Conservation (phyloP, 257 asterid genomes). For the Solanum chmielewskii region DNA sequence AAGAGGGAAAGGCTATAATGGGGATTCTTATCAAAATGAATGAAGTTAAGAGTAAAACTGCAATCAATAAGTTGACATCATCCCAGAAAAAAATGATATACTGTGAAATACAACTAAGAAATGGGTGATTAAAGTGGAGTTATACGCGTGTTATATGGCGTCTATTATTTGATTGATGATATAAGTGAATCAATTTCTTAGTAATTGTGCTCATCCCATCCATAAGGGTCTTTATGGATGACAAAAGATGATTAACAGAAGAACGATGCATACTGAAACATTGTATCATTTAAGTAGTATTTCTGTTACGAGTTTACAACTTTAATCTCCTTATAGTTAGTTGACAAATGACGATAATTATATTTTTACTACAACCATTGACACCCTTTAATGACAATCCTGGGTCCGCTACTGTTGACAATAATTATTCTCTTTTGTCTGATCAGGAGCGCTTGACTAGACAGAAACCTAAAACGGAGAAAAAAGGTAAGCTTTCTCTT, state of each 20-base stretch:
- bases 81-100: background rate
- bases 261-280: background rate
- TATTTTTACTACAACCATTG: background rate
- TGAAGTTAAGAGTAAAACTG: background rate
- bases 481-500: slow-evolving; percentile 34
- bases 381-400: background rate
- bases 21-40: background rate
- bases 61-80: background rate
- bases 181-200: background rate
- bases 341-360: background rate
- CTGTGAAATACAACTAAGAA: background rate
- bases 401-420: background rate
- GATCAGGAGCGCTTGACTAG: slow-evolving; percentile 43
- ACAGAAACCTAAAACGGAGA: slow-evolving; percentile 25
- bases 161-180: background rate
- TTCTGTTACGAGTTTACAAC: background rate
- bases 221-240: background rate
- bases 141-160: background rate
- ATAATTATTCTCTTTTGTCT: background rate
- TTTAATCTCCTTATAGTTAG: background rate
- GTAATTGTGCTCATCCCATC: background rate
- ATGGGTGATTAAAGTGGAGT: background rate
- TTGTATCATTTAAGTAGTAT: background rate
- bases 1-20: background rate
- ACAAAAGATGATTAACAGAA: background rate